phyloP scores from a whole-genome alignment of 2,329 filamentous ascomycete genomes.

The Verticillium nubilum region DNA sequence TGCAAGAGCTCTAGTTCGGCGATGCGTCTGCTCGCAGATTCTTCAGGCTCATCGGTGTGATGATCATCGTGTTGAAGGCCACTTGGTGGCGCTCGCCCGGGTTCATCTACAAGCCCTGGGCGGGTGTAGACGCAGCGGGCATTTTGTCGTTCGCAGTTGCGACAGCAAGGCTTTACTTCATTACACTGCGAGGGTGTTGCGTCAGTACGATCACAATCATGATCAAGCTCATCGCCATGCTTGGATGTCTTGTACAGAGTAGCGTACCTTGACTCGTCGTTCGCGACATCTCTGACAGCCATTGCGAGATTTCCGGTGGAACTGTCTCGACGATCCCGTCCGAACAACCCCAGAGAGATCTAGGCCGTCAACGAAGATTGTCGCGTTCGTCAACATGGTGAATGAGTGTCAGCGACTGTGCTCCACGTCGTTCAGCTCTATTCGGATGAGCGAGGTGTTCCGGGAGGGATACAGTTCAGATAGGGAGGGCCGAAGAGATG shows the following conservation, averaged over 20 bases:
- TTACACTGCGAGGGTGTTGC: neutral
- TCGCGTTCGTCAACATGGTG: too few relatives aligned
- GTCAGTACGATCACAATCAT: neutral
- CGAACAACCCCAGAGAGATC: too few relatives aligned
- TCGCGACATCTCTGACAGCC: neutral
- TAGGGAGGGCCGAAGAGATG: too few relatives aligned
- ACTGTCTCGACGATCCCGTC: neutral
- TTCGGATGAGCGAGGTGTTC: too few relatives aligned
- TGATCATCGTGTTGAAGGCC: neutral
- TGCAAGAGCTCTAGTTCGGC: neutral
- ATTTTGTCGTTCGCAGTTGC: neutral
- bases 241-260: neutral
- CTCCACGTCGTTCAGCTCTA: too few relatives aligned
- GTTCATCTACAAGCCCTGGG: neutral
- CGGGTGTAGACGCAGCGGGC: neutral
- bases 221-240: too few relatives aligned
- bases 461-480: too few relatives aligned
- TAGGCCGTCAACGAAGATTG: too few relatives aligned
- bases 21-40: neutral
- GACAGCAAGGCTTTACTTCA: neutral
- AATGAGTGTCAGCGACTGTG: too few relatives aligned
- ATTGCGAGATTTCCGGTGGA: neutral
- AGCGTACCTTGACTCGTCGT: neutral
- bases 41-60: neutral
- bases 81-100: neutral